Base-by-base conservation (phyloP, 495 filamentous ascomycete genomes). In the Ascodesmis nigricans region DNA sequence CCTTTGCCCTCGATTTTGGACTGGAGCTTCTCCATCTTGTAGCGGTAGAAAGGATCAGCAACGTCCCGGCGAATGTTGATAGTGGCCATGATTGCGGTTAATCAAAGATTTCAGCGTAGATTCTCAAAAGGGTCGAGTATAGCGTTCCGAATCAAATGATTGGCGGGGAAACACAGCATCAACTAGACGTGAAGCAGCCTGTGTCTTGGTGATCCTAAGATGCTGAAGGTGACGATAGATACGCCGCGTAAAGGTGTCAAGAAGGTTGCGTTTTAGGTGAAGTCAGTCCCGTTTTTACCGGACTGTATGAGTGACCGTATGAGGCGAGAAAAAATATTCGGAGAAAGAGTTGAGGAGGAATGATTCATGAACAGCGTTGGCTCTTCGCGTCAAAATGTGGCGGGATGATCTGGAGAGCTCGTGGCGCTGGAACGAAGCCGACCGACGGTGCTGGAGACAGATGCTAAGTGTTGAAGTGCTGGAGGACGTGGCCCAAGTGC, bases 1-100 rank as follows among this genome's bases (percentile, higher is more conserved):
- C 87, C 87, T 62, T 97, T 97, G 58, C 87, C 87, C 61, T 97
- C 87, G 52, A 97, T 87, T 69, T 97, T 97, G 58, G 87, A 91
- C 66, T 83, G 78, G 53, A 97, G 65, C 43, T 68, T 71, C 62
- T 97, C 87, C 87, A 97, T 97, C 69, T 97, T 97, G 71, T 97
- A 97, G 59, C 87, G 87, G 61, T 97, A 97, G 75, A 93, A 97
- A 57, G 78, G 77, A 63, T 97, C 87, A 62, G 71, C 73, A 62
- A 92, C 73, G 78, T 95, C 90, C 59, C 87, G 79, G 57, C 83
- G 84, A 66, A 97, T 83, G 61, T 97, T 97, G 68, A 97, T 65
- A 59, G 73, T 77, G 58, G 73, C 73, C 77, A 84, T 84, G 58
- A 42, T 71, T 63, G 65, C 67, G 61, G 58, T 62, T 47, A 40